phyloP scores from a whole-genome alignment of 495 filamentous ascomycete genomes.

The Clavariopsis aquatica region DNA sequence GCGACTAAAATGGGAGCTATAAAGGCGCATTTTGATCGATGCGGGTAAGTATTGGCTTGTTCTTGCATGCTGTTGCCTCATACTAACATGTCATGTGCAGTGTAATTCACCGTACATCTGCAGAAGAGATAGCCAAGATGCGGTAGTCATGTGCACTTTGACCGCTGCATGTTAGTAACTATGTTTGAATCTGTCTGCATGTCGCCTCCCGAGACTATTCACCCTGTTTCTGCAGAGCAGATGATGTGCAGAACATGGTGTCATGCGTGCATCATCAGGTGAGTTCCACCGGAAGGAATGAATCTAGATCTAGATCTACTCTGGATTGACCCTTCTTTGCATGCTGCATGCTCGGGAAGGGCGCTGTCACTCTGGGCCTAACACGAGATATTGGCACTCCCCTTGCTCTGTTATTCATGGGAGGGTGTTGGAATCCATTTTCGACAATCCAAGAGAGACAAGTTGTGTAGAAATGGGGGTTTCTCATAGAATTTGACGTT shows the following conservation, averaged over 20 bases:
- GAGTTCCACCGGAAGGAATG: background rate
- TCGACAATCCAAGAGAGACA: too few relatives aligned
- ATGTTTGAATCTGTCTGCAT: background rate
- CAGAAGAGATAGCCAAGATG: slow-evolving; percentile 38
- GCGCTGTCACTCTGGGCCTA: background rate
- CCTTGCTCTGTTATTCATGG: background rate
- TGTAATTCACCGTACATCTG: slow-evolving; percentile 38
- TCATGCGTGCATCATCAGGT: too few relatives aligned
- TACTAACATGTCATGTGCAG: background rate
- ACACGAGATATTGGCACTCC: background rate
- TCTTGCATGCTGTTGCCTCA: background rate
- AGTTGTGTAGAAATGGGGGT: too few relatives aligned
- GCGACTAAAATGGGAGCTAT: slow-evolving; percentile 42
- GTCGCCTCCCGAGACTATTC: too few relatives aligned
- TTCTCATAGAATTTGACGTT: too few relatives aligned
- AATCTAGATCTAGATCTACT: background rate
- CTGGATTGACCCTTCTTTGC: background rate
- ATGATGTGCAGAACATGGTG: too few relatives aligned
- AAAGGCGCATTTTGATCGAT: slow-evolving; percentile 39
- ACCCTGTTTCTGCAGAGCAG: too few relatives aligned
- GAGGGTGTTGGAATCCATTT: too few relatives aligned
- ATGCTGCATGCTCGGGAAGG: background rate
- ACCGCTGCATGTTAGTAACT: background rate
- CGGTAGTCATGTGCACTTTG: slow-evolving; percentile 5
- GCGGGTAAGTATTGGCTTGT: slow-evolving; percentile 23